These are phyloP conservation scores for Penicillium glabrum DNA, from an alignment of 2,329 filamentous ascomycete genomes.

Conservation along the genomic window DNA sequence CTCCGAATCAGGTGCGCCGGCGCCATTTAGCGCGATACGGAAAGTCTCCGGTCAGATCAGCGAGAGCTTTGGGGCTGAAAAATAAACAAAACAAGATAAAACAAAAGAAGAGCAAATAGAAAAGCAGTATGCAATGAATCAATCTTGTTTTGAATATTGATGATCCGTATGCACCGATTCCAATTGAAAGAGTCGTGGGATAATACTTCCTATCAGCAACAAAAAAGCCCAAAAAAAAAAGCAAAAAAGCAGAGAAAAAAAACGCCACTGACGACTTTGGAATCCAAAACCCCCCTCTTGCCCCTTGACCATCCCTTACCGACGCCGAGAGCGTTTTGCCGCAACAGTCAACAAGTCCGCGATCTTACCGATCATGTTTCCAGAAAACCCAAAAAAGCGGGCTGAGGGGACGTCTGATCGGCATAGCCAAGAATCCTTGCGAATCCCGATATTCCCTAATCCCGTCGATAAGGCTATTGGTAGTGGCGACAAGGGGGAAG, in stretches of 20 bases:
- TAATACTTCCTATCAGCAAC: neutral
- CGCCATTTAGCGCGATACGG: conserved; percentile 6
- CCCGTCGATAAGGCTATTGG: neutral
- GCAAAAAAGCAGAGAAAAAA: neutral
- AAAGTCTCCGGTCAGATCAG: conserved; percentile 4
- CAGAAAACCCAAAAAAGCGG: neutral
- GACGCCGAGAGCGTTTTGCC: conserved; percentile 3
- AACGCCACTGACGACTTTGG: neutral
- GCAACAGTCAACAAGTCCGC: conserved; percentile 9
- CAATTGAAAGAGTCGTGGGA: neutral
- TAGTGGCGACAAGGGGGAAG: neutral
- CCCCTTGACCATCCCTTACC: conserved; percentile 5
- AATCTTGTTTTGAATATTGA: neutral
- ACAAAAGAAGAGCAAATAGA: neutral
- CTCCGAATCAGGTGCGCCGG: neutral
- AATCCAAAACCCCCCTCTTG: neutral
- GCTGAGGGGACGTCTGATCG: neutral
- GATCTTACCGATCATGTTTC: neutral
- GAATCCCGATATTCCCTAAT: neutral
- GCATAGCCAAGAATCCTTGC: neutral
- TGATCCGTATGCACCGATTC: neutral
- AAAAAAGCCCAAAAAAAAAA: no score
- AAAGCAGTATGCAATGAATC: neutral
- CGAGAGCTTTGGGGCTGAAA: conserved; percentile 9
- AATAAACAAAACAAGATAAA: neutral